Base-by-base conservation (phyloP, 2,329 filamentous ascomycete species). In the Fusarium coffeatum region DNA sequence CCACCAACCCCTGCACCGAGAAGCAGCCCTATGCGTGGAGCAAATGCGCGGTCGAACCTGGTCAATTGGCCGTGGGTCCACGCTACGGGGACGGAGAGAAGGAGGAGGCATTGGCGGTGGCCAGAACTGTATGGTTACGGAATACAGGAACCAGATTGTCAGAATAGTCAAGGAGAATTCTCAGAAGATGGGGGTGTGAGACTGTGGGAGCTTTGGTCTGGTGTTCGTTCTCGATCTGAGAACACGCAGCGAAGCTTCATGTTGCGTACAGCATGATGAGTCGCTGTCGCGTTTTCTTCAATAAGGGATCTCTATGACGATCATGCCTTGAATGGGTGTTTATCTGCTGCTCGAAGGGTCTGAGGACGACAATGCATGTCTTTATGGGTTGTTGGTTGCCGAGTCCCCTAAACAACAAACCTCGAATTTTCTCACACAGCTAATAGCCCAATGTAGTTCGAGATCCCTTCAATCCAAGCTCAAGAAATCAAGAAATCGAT, bases 21-120 rank as follows among this genome's bases (percentile, higher is more conserved):
- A 62, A 73, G 59, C 74, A 76, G 74, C 74, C 74, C 74, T 76
- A 76, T 56, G 59, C 73, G 74, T 76, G 74, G 74, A 76, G 74
- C 60, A 50, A 63, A 63, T 54, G 59, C 61, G 51, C 34, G 50
- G 49, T 34, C 32, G 37, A 50, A 54, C 45, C 22, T 63, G 53
- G 59, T 65, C 63, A 40, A 75, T 74, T 74, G 73, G 68, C 40
- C 53, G 55, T 49, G 54, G 59, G 56, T 64, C 65, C 55, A 68
- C 59, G 34, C 28, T 48, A 62, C 20, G 40, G 59, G 27, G 61
- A 69, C 32, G 23, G 48, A 34, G 48, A 40, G 32, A 27, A 51
- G 22, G 47, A 57, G 37, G 60, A 64, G 51, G 50, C 60, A 46
- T 47, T 65, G 48, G 41, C 12, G 46, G 53, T 64, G 50, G 61